These are phyloP conservation scores for Lentinula aciculospora DNA, from an alignment of 768 basidiomycete species.

Conservation along the genomic window DNA sequence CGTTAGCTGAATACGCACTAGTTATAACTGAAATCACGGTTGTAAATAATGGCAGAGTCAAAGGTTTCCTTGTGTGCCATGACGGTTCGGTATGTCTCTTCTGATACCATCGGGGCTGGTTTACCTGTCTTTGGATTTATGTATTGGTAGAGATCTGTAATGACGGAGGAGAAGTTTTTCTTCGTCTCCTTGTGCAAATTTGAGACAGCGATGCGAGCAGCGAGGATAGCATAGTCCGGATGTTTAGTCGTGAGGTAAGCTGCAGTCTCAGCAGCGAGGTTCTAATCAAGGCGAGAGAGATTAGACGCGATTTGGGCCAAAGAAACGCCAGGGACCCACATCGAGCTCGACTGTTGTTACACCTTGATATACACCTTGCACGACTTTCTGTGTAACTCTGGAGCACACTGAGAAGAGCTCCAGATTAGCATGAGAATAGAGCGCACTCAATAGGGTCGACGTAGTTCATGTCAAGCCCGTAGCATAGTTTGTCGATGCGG, in stretches of 20 bases:
- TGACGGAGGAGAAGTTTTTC: constrained; percentile 91
- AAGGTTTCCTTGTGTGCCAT: constrained; percentile 74
- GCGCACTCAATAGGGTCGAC: constrained; percentile 90
- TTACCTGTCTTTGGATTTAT: constrained; percentile 93
- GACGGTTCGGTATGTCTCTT: constrained; percentile 79
- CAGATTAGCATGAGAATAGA: not conserved
- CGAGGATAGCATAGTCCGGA: constrained; percentile 97
- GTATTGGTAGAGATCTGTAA: constrained; percentile 87
- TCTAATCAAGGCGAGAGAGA: constrained; percentile 38
- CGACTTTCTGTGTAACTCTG: constrained; percentile 89
- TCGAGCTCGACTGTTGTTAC: constrained; percentile 84
- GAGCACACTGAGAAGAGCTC: constrained; percentile 4
- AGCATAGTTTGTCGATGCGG: constrained; percentile 85
- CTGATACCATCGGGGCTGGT: constrained; percentile 85
- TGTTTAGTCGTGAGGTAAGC: constrained; percentile 96
- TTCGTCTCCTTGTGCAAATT: constrained; percentile 99
- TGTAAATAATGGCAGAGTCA: constrained; percentile 95
- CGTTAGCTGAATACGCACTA: constrained; percentile 45
- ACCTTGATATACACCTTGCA: constrained; percentile 88
- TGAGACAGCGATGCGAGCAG: constrained; percentile 97
- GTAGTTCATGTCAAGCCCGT: constrained; percentile 89
- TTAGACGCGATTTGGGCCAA: not conserved
- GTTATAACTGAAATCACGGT: constrained; percentile 97
- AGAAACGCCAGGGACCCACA: not conserved
- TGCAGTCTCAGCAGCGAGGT: constrained; percentile 94